Base-by-base conservation (phyloP, 1,139 yeast species). In the Taphrina betulina region DNA sequence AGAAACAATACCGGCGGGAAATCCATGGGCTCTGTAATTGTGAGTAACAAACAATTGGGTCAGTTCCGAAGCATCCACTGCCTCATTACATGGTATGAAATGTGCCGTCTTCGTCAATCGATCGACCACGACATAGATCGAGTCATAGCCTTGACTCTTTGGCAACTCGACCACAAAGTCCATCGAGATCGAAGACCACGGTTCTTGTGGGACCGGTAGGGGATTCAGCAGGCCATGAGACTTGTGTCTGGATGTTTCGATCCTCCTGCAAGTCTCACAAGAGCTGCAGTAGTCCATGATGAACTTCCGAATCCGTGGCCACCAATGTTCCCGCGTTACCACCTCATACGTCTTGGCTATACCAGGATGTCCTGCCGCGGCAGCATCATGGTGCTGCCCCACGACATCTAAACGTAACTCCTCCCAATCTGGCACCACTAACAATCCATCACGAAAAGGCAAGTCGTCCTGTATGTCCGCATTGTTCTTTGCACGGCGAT, bases 101-200 rank as follows among this genome's bases (percentile, higher is more conserved):
- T 45, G 53, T 4, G 52, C 50, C 24, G 12, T 22, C 36, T 58
- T 58, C 5, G 61, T 48, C 17, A 59, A 34, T 3, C 46, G 53
- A 19, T 54, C 50, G n/a, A 38, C 29, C 12, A 56, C 44, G 5
- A 55, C 59, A 10, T 48, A 28, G 7, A 57, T 36, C 5, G 37
- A 20, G 34, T 59, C 57, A 14, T 17, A 42, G 1, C 48, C 48
- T 5, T 53, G 16, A 5, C 57, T 36, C 3, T 16, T 5, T 10
- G 57, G 61, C 17, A 57, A 31, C 12, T 40, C 42, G 16, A 35
- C 14, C 5, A 58, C 28, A 40, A 57, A 53, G 31, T 58, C 59
- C 51, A 58, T 41, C 1, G 59, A 57, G 19, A 57, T 14, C 3
- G 55, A 35, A 5, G 34, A 19, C 57, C 58, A 57, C 1, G 57